Conservation (phyloP, 495 filamentous ascomycete species). For the Bacidia rubella region DNA sequence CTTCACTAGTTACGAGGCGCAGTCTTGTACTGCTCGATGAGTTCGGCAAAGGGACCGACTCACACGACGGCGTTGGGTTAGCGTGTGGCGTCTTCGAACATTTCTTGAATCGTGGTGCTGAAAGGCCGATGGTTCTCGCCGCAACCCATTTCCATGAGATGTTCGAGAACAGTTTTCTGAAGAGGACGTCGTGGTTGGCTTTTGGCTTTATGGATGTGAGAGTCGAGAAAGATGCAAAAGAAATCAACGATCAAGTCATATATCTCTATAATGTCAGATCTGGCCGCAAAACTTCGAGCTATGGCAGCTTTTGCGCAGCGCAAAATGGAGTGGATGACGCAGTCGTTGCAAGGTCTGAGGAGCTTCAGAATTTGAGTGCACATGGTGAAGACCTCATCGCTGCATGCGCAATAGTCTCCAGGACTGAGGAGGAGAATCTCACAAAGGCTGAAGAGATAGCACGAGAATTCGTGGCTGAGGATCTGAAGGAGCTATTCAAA, state of each 20-base stretch:
- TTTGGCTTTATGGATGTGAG: constrained; percentile 86
- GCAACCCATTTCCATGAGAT: constrained; percentile 96
- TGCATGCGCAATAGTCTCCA: constrained; percentile 50
- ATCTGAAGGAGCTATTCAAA: constrained; percentile 1
- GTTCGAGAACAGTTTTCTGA: constrained; percentile 61
- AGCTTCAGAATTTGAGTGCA: constrained; percentile 53
- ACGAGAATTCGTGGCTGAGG: constrained; percentile 15
- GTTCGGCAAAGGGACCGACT: constrained; percentile 89
- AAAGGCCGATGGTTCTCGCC: constrained; percentile 70
- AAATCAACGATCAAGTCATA: constrained; percentile 62
- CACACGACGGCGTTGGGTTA: constrained; percentile 72
- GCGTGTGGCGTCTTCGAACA: constrained; percentile 69
- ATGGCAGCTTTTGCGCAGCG: constrained; percentile 70
- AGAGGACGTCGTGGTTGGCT: constrained; percentile 39
- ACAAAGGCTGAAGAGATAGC: constrained; percentile 36
- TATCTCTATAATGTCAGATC: constrained; percentile 65
- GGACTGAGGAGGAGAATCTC: constrained; percentile 45
- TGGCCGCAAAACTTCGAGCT: constrained; percentile 68
- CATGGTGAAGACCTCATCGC: constrained; percentile 64
- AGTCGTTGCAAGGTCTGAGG: constrained; percentile 64
- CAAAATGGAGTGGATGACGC: constrained; percentile 66
- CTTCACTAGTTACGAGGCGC: constrained; percentile 62
- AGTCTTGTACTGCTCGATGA: constrained; percentile 85
- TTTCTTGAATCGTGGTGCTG: constrained; percentile 43
- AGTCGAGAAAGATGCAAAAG: constrained; percentile 43